A percentile compares a stretch with the other conserved stretches of the same genome.
phyloP scores from a whole-genome alignment of 129 eudicot genomes.

The Heracleum sosnowskyi region DNA sequence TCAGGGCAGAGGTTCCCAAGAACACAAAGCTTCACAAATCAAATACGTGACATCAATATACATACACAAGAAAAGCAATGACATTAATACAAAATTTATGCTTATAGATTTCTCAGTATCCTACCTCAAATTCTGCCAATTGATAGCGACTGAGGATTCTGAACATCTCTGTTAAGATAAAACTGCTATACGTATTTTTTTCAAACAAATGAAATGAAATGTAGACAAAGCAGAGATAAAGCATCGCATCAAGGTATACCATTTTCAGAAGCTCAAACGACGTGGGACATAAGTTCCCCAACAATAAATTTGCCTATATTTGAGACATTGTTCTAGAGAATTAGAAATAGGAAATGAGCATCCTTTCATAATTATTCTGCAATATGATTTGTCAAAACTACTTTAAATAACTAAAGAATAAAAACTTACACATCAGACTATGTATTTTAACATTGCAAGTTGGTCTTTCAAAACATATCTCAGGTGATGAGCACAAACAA shows the following conservation, averaged over 20 bases:
- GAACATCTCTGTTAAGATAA: conserved; percentile 38
- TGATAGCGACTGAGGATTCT: conserved; percentile 75
- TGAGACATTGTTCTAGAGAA: no score
- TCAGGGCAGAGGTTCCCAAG: conserved; percentile 97
- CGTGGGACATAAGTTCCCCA: neutral
- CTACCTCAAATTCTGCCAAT: conserved; percentile 91
- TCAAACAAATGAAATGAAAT: neutral
- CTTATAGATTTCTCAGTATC: neutral
- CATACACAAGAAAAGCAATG: neutral
- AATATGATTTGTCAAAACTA: neutral
- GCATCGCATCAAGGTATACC: neutral
- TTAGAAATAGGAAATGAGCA: no score
- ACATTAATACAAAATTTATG: neutral
- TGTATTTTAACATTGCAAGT: neutral
- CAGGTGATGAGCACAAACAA: neutral
- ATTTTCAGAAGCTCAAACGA: neutral
- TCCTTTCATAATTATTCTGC: neutral
- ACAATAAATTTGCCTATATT: neutral
- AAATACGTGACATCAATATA: neutral
- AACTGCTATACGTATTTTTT: neutral
- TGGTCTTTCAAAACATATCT: neutral
- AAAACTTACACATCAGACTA: neutral
- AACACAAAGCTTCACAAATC: conserved; percentile 62
- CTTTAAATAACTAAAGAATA: neutral
- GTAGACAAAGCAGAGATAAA: neutral